Evolutionary conservation across 73 alveolate genomes (phyloP).

Genomic region (Paramecium caudatum): DNA sequence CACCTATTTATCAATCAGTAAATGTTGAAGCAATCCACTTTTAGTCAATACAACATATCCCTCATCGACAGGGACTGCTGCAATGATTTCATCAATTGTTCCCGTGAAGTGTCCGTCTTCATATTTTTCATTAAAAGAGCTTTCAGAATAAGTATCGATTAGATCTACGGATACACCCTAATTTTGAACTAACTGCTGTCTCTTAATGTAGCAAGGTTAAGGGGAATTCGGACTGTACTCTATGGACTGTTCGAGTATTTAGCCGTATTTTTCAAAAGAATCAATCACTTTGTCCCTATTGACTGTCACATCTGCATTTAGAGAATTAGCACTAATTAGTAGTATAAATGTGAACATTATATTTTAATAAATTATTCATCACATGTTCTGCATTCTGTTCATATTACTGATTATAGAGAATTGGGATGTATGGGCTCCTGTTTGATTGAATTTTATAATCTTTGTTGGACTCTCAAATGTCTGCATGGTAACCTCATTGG

Average conservation of each 20-base stretch:
- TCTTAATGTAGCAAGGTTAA: constrained; percentile 6
- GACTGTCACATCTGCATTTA: neutral
- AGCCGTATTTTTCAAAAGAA: neutral
- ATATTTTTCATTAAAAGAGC: neutral
- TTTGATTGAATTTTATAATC: neutral
- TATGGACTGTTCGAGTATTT: neutral
- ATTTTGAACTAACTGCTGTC: constrained; percentile 38
- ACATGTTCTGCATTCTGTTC: constrained; percentile 4
- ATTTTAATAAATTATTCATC: constrained; percentile 10
- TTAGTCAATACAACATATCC: constrained; percentile 14
- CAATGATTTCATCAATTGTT: neutral
- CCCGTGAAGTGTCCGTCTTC: constrained; percentile 11
- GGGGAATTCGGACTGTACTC: neutral
- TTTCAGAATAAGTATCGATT: constrained; percentile 19
- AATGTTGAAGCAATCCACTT: neutral
- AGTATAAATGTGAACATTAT: constrained; percentile 25
- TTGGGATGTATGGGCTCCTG: constrained; percentile 39
- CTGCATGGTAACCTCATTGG: constrained; percentile 8
- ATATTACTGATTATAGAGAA: constrained; percentile 49
- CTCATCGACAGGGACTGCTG: constrained; percentile 1
- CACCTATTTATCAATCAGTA: constrained; percentile 8
- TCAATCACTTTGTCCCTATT: constrained; percentile 2
- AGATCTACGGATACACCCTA: neutral
- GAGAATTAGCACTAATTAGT: neutral
- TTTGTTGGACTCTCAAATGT: constrained; percentile 30